Evolutionary conservation across 495 filamentous ascomycete species (phyloP), one percentile per base, ranked within the genome.

Genomic region (Stereocaulon alpinum): DNA sequence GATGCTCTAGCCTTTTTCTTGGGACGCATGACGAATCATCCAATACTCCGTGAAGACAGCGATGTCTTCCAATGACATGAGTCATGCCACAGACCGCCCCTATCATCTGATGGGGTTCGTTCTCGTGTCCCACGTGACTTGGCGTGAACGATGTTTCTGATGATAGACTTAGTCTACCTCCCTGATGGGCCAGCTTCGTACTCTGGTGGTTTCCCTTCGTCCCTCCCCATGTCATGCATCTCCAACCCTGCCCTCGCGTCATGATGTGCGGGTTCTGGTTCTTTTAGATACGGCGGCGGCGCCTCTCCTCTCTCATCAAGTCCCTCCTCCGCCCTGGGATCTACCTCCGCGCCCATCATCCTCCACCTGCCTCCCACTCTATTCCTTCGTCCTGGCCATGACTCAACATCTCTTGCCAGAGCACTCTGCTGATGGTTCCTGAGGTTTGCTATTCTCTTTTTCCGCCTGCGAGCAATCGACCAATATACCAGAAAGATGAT

Each of bases 261-360:
- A 9, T 61, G 4, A 29, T 63, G 56, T 34, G 40, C 61, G 22
- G 45, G 61, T n/a, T 65, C 58, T 14, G 63, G 66, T 50, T 63
- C 66, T 53, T 63, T 64, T n/a, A 68, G 42, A 51, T 83, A 83
- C 1, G 80, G 79, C 40, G 80, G 80, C 29, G 80, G 80, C 14
- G 80, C 76, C 66, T 82, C 79, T 24, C 80, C 80, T 11, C 76
- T 68, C 69, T 82, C 79, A 62, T 83, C 76, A 37, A 83, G 70
- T 6, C 80, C 80, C 61, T 81, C 78, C 37, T 34, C 50, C 30
- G 11, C 47, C n/a, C 24, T n/a, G 20, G 27, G 10, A 3, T 50
- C 47, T 10, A 7, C 43, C 41, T 45, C 52, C 18, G 17, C 48
- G 11, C 15, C 40, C 45, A 20, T 40, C 22, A 22, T 40, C 24